Evolutionary conservation across 1,139 yeast species (phyloP), one percentile per base, ranked within the genome.

Genomic region (Geotrichum aggregatum): DNA sequence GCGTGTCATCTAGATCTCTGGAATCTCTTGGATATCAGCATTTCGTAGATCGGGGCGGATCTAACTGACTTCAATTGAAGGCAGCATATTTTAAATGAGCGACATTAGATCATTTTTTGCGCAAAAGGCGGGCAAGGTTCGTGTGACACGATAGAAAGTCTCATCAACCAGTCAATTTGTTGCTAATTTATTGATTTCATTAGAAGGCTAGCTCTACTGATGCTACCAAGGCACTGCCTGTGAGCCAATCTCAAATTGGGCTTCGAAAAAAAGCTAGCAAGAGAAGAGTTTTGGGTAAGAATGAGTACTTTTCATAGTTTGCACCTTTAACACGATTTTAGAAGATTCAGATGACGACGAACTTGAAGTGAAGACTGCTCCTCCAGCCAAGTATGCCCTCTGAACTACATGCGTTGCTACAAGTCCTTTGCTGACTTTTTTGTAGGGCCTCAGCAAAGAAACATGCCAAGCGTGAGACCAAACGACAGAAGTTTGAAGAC

Each of bases 271-370:
- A 33, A 19, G 16, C 47, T 14, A 38, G 31, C 22, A 54, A 54
- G 24, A 36, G 54, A 22, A 26, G 50, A 36, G 39, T 50, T 5
- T 19, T 48, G 14, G 56, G 56, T 52, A 47, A 11, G 49, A 11
- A 4, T 31, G 6, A 35, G 16, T 36, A 14, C 46, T 24, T 16
- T 19, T 28, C 16, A n/a, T n/a, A n/a, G n/a, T 24, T 24, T 8
- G 28, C 28, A 24, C 5, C 28, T 11, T 35, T 35, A 47, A 33
- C 40, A 26, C 14, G 7, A 21, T 28, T n/a, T 24, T 36, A 42
- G 52, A 53, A 24, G 50, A 49, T 28, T 44, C 45, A 42, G 53
- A 49, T 34, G 56, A 49, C 13, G 54, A 51, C 13, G 54, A 51
- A 13, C 31, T 30, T 34, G 50, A 46, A 24, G 45, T 46, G n/a